These are phyloP conservation scores for Strobilomyces confusus DNA, from an alignment of 768 basidiomycete species.

Conservation along the genomic window DNA sequence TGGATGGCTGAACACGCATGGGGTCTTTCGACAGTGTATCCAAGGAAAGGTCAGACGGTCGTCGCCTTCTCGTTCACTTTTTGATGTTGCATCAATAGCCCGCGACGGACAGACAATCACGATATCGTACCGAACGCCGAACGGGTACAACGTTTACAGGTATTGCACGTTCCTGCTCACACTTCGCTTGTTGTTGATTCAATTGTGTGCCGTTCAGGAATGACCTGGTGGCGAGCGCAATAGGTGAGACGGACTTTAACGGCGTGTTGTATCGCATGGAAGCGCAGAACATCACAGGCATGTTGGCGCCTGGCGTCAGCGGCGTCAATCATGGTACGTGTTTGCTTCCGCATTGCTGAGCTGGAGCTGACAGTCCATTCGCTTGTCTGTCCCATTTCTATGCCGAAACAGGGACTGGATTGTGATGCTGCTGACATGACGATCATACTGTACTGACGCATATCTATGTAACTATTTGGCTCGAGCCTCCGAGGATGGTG, in stretches of 20 bases:
- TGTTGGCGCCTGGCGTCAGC: conserved; percentile 47
- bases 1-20: background rate
- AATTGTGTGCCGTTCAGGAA: conserved; percentile 28
- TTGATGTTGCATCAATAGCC: conserved; percentile 18
- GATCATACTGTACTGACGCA: no score
- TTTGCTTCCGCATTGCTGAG: no score
- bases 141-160: conserved; percentile 51
- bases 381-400: no score
- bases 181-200: background rate
- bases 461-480: no score
- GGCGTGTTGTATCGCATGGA: conserved; percentile 47
- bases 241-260: conserved; percentile 37
- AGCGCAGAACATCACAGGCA: conserved; percentile 45
- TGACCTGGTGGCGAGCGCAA: conserved; percentile 34
- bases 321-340: conserved; percentile 51
- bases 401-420: no score
- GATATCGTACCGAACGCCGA: conserved; percentile 38
- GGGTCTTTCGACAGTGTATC: conserved; percentile 36
- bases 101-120: conserved; percentile 34
- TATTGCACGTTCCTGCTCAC: background rate
- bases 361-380: no score
- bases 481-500: no score
- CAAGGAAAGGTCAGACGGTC: conserved; percentile 36
- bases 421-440: no score
- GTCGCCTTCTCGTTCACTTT: background rate